Evolutionary conservation across 176 grass and related monocot species (phyloP), one percentile per base, ranked within the genome.

Genomic region (Echinochloa phyllopogon): DNA sequence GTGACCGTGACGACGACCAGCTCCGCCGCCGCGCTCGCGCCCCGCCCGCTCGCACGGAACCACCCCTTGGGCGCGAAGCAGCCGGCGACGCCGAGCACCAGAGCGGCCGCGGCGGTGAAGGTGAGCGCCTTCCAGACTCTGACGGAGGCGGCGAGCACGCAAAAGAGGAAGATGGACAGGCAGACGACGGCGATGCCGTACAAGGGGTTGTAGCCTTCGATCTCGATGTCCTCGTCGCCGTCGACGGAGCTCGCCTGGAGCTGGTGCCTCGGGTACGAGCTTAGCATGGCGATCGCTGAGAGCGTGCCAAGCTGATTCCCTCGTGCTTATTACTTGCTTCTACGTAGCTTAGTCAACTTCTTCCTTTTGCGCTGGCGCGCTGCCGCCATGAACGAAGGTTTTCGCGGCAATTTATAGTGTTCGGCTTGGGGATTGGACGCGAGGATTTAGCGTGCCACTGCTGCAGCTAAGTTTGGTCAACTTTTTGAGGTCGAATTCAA

Each of bases 101-200:
- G 66, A 14, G 57, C 81, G 38, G 29, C 24, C 36, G 56, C 55
- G 21, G 40, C 24, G 7, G 56, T 40, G 48, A 40, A 45, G 45
- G 69, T 62, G 41, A 65, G 58, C 20, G 69, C 36, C 51, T 77
- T 77, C 73, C 79, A 69, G 74, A 66, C n/a, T 47, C 50, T 59
- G 48, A 85, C 25, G 10, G 69, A 75, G 55, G 87, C 29, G n/a
- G 69, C 76, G 41, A 85, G 39, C 38, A 42, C 76, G 36, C 74
- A 86, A 72, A 88, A 88, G 2, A 88, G 42, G 39, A 86, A 70
- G 37, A 88, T 49, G 11, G 79, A 65, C 36, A 86, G 27, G 51
- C 82, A 85, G n/a, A 65, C 73, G 49, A 78, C 41, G 4, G 68
- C 23, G 52, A 92, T 84, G 50, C 42, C 86, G 73, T 81, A 80